Evolutionary conservation across 495 filamentous ascomycete genomes (phyloP), one percentile per base, ranked within the genome.

Genomic region (Annulohypoxylon moriforme): DNA sequence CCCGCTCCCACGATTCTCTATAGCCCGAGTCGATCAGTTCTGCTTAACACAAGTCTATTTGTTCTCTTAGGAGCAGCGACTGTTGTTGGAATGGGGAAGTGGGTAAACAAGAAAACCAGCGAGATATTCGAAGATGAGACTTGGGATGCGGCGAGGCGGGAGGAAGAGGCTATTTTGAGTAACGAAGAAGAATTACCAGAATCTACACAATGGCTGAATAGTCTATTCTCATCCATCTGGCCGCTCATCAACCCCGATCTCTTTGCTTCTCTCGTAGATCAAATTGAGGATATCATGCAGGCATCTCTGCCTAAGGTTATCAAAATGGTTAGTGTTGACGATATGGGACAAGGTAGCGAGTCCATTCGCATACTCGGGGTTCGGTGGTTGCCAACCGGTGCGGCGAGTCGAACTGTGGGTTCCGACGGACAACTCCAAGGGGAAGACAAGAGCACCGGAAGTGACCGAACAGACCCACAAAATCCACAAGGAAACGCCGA

Each of bases 271-370:
- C 68, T 92, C 2, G 84, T 86, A 6, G 90, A 92, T 71, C 89
- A 85, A 49, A 81, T 92, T 9, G 90, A 92, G 71, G 90, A 92
- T 74, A 87, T 91, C 59, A 92, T 92, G 90, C 90, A 92, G 77
- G 88, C 89, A 2, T 86, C 84, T 18, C 75, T 92, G 25, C 89
- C 90, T 5, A 89, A 84, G 60, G 71, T 89, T 4, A 83, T 92
- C 33, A 83, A 86, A 10, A 91, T 91, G 89, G 87, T 92, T 44
- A 87, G 86, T 66, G 87, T 91, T 8, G 88, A 91, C 16, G 90
- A 92, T 66, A 82, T 92, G 27, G 90, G 90, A 3, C 90, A 92
- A 74, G 90, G 90, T 4, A 91, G 85, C 55, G 90, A 92, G 67
- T 79, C 87, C 0, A 68, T 92, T 22, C 83, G 89, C 6, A 88